A percentile compares a stretch with the other conserved stretches of the same genome.
These are phyloP conservation scores for Phaseolus coccineus DNA, from an alignment of 331 rosid genomes.

Conservation along the genomic window DNA sequence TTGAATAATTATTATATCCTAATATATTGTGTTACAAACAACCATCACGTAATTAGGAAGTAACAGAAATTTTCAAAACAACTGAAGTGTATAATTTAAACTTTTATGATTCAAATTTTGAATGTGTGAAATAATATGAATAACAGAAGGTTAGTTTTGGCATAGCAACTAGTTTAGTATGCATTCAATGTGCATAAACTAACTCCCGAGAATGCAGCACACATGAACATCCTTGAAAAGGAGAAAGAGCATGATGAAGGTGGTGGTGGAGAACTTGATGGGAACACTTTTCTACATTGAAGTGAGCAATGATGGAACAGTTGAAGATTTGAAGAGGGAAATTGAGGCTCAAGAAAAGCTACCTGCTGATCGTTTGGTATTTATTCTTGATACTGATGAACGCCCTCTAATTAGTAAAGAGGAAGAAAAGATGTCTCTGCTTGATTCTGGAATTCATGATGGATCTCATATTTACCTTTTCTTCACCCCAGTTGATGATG, in stretches of 20 bases:
- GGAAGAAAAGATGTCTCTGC: conserved; percentile 46
- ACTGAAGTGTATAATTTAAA: no score
- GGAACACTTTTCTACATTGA: conserved; percentile 58
- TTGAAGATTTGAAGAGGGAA: conserved; percentile 56
- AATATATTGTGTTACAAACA: not conserved
- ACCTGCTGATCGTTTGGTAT: conserved; percentile 62
- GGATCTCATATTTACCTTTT: conserved; percentile 64
- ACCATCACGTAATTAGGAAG: not conserved
- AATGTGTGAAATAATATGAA: not conserved
- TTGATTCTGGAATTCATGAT: conserved; percentile 67
- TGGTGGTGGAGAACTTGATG: conserved; percentile 58
- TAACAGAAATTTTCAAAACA: no score
- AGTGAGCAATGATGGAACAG: conserved; percentile 55
- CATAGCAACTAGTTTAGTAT: conserved; percentile 6
- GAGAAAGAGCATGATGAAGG: conserved; percentile 50
- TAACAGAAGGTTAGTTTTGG: not conserved
- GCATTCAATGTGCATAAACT: conserved; percentile 45
- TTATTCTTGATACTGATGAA: conserved; percentile 44
- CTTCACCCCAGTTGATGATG: conserved; percentile 57
- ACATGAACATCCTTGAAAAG: conserved; percentile 44
- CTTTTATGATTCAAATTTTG: no score
- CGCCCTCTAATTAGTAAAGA: conserved; percentile 37
- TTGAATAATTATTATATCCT: not conserved
- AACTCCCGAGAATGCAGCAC: conserved; percentile 57
- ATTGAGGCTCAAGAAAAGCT: conserved; percentile 61